Conservation (phyloP, 257 asterid species). For the Leptodermis oblonga region DNA sequence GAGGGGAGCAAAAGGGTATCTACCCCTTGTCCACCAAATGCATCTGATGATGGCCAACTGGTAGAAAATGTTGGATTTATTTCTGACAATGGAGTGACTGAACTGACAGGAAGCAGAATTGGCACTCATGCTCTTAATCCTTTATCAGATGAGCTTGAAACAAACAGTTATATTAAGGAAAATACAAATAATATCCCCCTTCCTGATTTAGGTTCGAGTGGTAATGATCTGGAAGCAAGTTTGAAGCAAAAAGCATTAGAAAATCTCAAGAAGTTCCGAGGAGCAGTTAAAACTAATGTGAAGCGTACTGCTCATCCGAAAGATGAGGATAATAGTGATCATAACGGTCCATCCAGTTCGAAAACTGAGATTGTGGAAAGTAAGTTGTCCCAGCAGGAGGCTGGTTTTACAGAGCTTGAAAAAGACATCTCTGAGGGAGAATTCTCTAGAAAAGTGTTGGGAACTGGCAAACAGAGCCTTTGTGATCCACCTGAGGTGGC, state of each 20-base stretch:
- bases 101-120: slow-evolving; percentile 19
- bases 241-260: slow-evolving; percentile 87
- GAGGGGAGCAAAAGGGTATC: slow-evolving; percentile 33
- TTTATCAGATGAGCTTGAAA: slow-evolving; percentile 17
- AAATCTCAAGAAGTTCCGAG: slow-evolving; percentile 61
- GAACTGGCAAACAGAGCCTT: slow-evolving; percentile 14
- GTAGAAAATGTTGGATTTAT: slow-evolving; percentile 23
- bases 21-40: slow-evolving; percentile 25
- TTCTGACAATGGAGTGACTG: slow-evolving; percentile 10
- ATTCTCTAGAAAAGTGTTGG: slow-evolving; percentile 25
- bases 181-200: slow-evolving; percentile 22
- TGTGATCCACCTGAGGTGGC: slow-evolving; percentile 19
- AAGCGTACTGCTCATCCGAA: slow-evolving; percentile 18
- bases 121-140: slow-evolving; percentile 16
- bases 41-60: slow-evolving; percentile 21
- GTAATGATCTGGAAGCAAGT: slow-evolving; percentile 51
- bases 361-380: slow-evolving; percentile 18
- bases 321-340: slow-evolving; percentile 25
- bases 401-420: slow-evolving; percentile 15
- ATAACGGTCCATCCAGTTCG: slow-evolving; percentile 15
- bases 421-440: slow-evolving; percentile 20
- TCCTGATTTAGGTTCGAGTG: slow-evolving; percentile 30
- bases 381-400: slow-evolving; percentile 24
- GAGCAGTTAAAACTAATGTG: slow-evolving; percentile 25
- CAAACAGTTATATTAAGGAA: slow-evolving; percentile 18